phyloP scores from a whole-genome alignment of 495 filamentous ascomycete genomes.

The Aspergillus avenaceus region DNA sequence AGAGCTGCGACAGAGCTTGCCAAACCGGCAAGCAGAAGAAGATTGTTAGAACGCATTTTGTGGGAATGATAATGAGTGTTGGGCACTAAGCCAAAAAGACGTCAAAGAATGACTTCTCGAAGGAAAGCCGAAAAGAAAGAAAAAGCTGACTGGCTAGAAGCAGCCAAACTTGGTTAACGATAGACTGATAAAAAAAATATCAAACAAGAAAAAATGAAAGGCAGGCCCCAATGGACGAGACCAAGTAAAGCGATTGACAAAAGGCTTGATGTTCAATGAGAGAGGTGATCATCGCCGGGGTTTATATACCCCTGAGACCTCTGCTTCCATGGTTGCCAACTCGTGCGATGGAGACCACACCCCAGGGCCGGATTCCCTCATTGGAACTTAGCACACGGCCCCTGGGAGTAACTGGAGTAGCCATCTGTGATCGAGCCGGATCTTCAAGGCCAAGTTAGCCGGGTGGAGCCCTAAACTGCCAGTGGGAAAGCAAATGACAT shows the following conservation, averaged over 20 bases:
- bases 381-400: conserved; percentile 5
- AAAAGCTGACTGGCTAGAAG: conserved; percentile 14
- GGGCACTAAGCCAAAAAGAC: conserved; percentile 11
- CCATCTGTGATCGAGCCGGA: conserved; percentile 18
- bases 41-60: conserved; percentile 35
- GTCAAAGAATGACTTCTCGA: conserved; percentile 8
- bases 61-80: conserved; percentile 10
- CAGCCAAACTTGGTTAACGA: conserved; percentile 32
- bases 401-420: conserved; percentile 4
- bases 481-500: conserved; percentile 16
- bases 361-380: conserved; percentile 14
- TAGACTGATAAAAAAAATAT: conserved; percentile 27
- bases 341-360: conserved; percentile 13
- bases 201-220: conserved; percentile 22
- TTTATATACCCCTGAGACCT: conserved; percentile 42
- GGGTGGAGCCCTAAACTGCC: conserved; percentile 18
- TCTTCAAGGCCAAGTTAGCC: conserved; percentile 20
- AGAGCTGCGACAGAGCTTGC: conserved; percentile 32
- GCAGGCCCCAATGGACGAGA: conserved; percentile 17
- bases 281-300: conserved; percentile 23
- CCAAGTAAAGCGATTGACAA: conserved; percentile 20
- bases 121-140: conserved; percentile 15
- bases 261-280: conserved; percentile 15
- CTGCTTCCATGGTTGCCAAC: conserved; percentile 3
- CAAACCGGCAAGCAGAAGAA: conserved; percentile 38